Percentiles rank a stretch among this genome's conserved stretches.
Conservation (phyloP, 2,329 filamentous ascomycete species). For the Neofusicoccum cordaticola region DNA sequence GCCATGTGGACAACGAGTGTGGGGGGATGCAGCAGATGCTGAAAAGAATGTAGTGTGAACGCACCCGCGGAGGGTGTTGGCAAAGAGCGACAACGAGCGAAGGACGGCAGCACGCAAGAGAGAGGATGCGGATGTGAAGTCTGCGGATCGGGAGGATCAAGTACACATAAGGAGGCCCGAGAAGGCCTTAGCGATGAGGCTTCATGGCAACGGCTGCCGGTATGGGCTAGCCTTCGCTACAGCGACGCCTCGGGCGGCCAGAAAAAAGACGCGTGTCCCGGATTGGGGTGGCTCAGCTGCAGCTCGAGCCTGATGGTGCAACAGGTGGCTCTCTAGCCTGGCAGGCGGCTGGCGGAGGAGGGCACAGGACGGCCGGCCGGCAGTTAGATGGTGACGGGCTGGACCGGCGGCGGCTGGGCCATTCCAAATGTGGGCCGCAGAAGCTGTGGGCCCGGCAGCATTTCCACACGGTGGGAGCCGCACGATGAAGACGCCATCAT, state of each 20-base stretch:
- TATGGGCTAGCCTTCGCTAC: not conserved
- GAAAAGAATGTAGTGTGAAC: not conserved
- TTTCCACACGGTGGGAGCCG: slow-evolving; percentile 2
- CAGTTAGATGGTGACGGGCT: not conserved
- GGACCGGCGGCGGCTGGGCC: not conserved
- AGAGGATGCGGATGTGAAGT: not conserved
- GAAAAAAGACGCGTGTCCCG: not conserved
- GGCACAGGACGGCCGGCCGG: not conserved
- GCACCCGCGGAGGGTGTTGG: not conserved
- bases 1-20: not conserved
- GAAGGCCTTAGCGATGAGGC: not conserved
- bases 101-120: not conserved
- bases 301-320: not conserved
- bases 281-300: not conserved
- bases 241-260: not conserved
- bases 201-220: not conserved
- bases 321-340: not conserved
- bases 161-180: not conserved
- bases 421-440: not conserved
- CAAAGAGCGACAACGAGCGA: not conserved
- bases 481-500: not conserved
- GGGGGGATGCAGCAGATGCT: not conserved
- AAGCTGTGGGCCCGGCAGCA: not conserved
- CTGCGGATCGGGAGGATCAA: not conserved
- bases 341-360: not conserved